Conservation (phyloP, 805 yeast species). For the Clavispora fructus region DNA sequence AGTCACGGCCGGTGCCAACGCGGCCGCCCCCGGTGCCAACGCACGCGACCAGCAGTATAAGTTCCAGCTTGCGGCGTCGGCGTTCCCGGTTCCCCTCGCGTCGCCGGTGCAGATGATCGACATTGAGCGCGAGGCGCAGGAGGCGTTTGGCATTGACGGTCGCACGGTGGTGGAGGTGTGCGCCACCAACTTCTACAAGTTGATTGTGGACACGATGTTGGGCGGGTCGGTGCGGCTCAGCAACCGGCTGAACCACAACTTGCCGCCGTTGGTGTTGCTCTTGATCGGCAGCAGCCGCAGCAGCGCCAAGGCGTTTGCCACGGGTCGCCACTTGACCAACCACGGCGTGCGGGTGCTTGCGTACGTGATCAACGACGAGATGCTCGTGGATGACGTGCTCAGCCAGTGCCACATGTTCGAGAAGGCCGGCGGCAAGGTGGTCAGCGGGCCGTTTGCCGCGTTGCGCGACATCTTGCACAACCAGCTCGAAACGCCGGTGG, state of each 20-base stretch:
- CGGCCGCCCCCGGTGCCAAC: neutral
- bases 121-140: constrained; percentile 56
- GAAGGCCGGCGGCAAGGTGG: constrained; percentile 62
- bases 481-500: constrained; percentile 67
- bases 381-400: constrained; percentile 39
- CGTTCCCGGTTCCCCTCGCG: constrained; percentile 47
- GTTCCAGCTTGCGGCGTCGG: constrained; percentile 9
- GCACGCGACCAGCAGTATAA: constrained; percentile 2
- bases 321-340: constrained; percentile 74
- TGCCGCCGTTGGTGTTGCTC: constrained; percentile 70
- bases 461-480: constrained; percentile 33
- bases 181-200: constrained; percentile 57
- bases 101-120: constrained; percentile 78
- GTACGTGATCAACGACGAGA: constrained; percentile 32
- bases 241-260: constrained; percentile 58
- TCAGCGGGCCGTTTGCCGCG: constrained; percentile 28
- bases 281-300: constrained; percentile 71
- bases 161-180: constrained; percentile 56
- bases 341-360: constrained; percentile 68
- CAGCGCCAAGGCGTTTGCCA: constrained; percentile 69
- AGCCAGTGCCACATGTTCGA: constrained; percentile 53
- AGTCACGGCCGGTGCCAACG: neutral
- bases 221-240: constrained; percentile 67
- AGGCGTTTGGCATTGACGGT: constrained; percentile 45
- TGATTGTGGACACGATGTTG: constrained; percentile 50